A percentile compares a stretch with the other conserved stretches of the same genome.
phyloP scores from a whole-genome alignment of 176 grass and related monocot species.

The Leersia perrieri region DNA sequence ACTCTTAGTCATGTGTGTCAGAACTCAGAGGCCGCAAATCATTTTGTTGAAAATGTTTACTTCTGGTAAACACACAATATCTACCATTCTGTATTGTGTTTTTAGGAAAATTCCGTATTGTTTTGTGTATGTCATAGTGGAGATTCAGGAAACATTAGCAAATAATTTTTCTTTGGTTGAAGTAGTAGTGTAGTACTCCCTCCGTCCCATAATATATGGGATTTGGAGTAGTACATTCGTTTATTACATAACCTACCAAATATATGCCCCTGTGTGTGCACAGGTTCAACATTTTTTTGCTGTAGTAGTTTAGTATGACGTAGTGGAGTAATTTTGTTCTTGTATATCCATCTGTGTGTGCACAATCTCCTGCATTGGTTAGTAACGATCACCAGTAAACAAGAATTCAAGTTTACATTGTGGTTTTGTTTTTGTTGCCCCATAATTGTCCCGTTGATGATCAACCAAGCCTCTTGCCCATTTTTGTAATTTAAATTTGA shows the following conservation, averaged over 20 bases:
- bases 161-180: neutral
- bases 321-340: too few relatives aligned
- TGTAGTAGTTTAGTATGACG: too few relatives aligned
- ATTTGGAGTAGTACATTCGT: neutral
- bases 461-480: neutral
- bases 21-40: too few relatives aligned
- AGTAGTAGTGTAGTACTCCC: too few relatives aligned
- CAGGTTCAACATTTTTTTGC: too few relatives aligned
- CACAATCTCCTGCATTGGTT: neutral
- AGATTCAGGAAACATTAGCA: neutral
- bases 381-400: neutral
- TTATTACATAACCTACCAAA: neutral
- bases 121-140: neutral
- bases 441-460: neutral
- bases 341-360: neutral
- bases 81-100: neutral
- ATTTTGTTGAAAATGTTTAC: neutral
- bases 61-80: neutral
- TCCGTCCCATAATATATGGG: too few relatives aligned
- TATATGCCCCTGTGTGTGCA: too few relatives aligned
- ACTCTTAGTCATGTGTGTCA: too few relatives aligned
- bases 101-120: neutral
- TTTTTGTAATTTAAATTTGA: neutral
- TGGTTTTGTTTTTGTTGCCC: neutral
- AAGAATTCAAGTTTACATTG: neutral